Percentiles rank a stretch among this genome's conserved stretches.
Evolutionary conservation across 257 asterid species (phyloP).

Genomic region (Ocimum tenuiflorum): DNA sequence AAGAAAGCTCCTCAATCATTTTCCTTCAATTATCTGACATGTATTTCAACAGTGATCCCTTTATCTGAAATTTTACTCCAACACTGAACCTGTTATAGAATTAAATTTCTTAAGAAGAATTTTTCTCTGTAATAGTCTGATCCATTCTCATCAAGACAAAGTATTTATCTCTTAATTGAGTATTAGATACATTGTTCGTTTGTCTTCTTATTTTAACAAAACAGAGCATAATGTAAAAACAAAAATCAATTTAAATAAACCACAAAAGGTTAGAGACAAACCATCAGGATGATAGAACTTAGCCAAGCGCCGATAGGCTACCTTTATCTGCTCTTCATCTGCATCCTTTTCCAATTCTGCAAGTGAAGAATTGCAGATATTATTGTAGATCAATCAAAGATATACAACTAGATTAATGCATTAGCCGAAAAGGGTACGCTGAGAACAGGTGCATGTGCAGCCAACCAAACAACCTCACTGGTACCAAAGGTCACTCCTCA

Average conservation of each 20-base stretch:
- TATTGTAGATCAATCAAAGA: neutral
- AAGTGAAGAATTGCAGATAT: slow-evolving; percentile 15
- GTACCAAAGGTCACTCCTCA: too few species aligned
- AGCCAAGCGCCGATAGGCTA: slow-evolving; percentile 82
- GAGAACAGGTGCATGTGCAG: too few species aligned
- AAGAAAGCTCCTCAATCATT: neutral
- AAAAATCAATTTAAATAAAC: neutral
- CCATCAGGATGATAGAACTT: slow-evolving; percentile 99
- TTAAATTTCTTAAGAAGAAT: slow-evolving; percentile 7
- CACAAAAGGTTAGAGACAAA: slow-evolving; percentile 34
- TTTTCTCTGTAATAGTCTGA: slow-evolving; percentile 3
- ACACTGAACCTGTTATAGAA: neutral
- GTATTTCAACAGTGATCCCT: neutral
- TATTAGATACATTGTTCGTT: neutral
- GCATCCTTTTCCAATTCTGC: slow-evolving; percentile 87
- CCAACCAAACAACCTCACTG: too few species aligned
- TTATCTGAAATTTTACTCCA: neutral
- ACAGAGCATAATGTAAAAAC: neutral
- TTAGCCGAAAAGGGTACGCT: neutral
- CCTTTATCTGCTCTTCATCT: slow-evolving; percentile 80
- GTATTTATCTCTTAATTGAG: neutral
- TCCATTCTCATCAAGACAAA: slow-evolving; percentile 1
- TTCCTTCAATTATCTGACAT: neutral
- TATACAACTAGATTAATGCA: neutral
- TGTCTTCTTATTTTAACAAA: neutral